Evolutionary conservation across 768 basidiomycete genomes (phyloP).

Genomic region (Paxillus ammoniavirescens): DNA sequence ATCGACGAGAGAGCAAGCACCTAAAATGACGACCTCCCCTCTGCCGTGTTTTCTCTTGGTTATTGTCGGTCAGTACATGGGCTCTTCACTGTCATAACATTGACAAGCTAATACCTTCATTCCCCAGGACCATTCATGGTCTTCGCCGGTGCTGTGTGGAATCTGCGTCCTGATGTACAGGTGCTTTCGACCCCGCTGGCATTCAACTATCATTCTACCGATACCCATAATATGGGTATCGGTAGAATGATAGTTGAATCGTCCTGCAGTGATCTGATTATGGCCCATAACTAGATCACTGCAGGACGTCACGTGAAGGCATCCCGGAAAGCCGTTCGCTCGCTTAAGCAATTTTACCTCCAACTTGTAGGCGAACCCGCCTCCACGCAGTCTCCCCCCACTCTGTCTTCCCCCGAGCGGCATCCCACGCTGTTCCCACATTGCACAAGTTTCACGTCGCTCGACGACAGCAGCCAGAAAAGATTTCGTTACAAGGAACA

Average conservation of each 20-base stretch:
- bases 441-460: constrained; percentile 9
- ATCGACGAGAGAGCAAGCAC: constrained; percentile 9
- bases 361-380: too few relatives aligned
- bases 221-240: constrained; percentile 12
- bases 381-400: too few relatives aligned
- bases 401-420: too few relatives aligned
- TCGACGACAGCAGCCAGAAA: constrained; percentile 1
- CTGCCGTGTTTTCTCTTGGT: constrained; percentile 28
- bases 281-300: too few relatives aligned
- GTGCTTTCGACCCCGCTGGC: constrained; percentile 24
- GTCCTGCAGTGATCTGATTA: too few relatives aligned
- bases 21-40: constrained; percentile 8
- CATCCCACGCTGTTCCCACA: constrained; percentile 1
- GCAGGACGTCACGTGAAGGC: constrained; percentile 25
- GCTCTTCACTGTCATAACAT: too few relatives aligned
- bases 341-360: constrained; percentile 26
- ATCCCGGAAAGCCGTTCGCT: constrained; percentile 20
- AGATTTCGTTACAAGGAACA: constrained; percentile 16
- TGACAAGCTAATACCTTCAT: too few relatives aligned
- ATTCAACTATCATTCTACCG: constrained; percentile 21
- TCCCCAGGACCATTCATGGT: constrained; percentile 25
- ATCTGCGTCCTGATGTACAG: constrained; percentile 19
- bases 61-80: constrained; percentile 25
- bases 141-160: constrained; percentile 28
- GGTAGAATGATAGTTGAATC: too few relatives aligned